phyloP scores from a whole-genome alignment of 129 eudicot species.

The Rutidosis leptorrhynchoides region DNA sequence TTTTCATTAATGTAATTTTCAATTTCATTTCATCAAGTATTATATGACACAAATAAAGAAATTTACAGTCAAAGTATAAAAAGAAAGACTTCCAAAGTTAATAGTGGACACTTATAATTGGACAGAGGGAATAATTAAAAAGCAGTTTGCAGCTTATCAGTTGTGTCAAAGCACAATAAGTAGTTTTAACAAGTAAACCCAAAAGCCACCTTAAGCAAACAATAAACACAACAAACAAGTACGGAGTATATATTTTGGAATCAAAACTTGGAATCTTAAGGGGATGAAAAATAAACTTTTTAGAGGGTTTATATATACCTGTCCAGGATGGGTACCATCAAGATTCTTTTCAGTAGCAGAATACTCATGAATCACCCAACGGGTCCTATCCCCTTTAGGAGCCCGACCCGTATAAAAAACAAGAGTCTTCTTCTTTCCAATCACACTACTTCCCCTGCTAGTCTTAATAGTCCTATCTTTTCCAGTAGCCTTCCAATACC shows the following conservation, averaged over 20 bases:
- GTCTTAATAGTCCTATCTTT: constrained; percentile 62
- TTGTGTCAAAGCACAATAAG: not conserved
- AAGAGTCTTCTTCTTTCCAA: constrained; percentile 80
- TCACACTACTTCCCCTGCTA: constrained; percentile 45
- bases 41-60: too few relatives aligned
- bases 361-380: constrained; percentile 90
- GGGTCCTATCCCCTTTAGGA: constrained; percentile 72
- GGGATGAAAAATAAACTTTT: not conserved
- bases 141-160: not conserved
- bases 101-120: too few relatives aligned
- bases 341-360: constrained; percentile 63
- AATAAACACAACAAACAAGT: too few relatives aligned
- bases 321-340: constrained; percentile 81
- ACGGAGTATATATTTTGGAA: too few relatives aligned
- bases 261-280: not conserved
- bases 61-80: too few relatives aligned
- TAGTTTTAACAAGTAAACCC: not conserved
- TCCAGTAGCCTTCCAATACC: constrained; percentile 95
- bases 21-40: too few relatives aligned
- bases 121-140: not conserved
- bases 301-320: constrained; percentile 38
- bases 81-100: too few relatives aligned
- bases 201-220: not conserved
- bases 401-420: constrained; percentile 83
- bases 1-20: too few relatives aligned